phyloP scores from a whole-genome alignment of 805 yeast species.

The Torulaspora microellipsoides region DNA sequence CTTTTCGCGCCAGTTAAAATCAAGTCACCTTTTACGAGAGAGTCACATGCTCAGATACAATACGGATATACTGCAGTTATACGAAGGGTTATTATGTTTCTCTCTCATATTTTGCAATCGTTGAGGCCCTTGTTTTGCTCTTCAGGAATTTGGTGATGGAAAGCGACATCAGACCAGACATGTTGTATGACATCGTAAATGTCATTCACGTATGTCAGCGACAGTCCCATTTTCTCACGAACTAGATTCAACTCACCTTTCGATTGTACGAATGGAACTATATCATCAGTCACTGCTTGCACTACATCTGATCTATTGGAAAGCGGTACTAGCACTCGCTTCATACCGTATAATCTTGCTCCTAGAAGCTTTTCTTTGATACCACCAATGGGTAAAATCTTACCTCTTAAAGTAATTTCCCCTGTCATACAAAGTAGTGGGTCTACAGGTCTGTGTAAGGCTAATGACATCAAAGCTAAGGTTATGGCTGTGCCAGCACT shows the following conservation, averaged over 20 bases:
- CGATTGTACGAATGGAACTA: slow-evolving; percentile 19
- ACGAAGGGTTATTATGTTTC: too few relatives aligned
- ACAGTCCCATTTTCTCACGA: slow-evolving; percentile 50
- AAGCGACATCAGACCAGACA: slow-evolving; percentile 51
- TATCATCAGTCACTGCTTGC: slow-evolving; percentile 46
- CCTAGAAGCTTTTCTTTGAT: slow-evolving; percentile 72
- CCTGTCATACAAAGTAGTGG: slow-evolving; percentile 76
- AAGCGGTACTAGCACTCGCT: slow-evolving; percentile 63
- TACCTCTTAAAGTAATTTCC: slow-evolving; percentile 73
- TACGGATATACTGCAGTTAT: too few relatives aligned
- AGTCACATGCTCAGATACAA: too few relatives aligned
- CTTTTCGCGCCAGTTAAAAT: too few relatives aligned
- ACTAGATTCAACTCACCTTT: slow-evolving; percentile 26
- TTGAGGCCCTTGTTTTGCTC: neutral
- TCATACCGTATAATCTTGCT: slow-evolving; percentile 66
- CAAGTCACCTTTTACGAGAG: too few relatives aligned
- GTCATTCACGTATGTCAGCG: slow-evolving; percentile 62
- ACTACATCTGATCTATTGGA: slow-evolving; percentile 65
- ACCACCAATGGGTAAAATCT: slow-evolving; percentile 79
- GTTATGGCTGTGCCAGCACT: slow-evolving; percentile 66
- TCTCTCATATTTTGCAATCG: too few relatives aligned
- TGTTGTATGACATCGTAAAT: slow-evolving; percentile 69
- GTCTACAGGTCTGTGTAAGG: slow-evolving; percentile 50
- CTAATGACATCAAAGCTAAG: slow-evolving; percentile 70
- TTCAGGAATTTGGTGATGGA: neutral